A percentile compares a stretch with the other conserved stretches of the same genome.
Conservation (phyloP, 805 yeast genomes). For the Cyberlindnera japonica region DNA sequence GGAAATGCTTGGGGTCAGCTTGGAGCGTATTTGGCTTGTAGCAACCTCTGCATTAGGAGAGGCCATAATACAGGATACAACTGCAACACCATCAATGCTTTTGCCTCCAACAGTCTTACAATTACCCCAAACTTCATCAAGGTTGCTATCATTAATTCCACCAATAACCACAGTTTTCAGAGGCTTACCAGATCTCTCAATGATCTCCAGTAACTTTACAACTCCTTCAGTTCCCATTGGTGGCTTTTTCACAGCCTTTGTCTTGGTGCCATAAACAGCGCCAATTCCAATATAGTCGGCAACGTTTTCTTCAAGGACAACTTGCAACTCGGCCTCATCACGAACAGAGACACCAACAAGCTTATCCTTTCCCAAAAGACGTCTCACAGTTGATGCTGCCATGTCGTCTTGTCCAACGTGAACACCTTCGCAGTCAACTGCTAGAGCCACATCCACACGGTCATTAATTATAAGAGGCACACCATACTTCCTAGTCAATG, state of each 20-base stretch:
- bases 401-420: slow-evolving; percentile 94
- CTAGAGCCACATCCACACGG: slow-evolving; percentile 83
- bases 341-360: slow-evolving; percentile 79
- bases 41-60: slow-evolving; percentile 48
- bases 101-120: slow-evolving; percentile 45
- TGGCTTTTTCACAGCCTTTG: slow-evolving; percentile 53
- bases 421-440: slow-evolving; percentile 85
- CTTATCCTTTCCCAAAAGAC: slow-evolving; percentile 66
- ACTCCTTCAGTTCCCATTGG: slow-evolving; percentile 74
- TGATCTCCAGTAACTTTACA: slow-evolving; percentile 45
- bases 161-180: slow-evolving; percentile 76
- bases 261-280: slow-evolving; percentile 67
- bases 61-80: slow-evolving; percentile 85
- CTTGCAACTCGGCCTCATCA: slow-evolving; percentile 49
- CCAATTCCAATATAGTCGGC: slow-evolving; percentile 87
- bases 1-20: no score
- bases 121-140: slow-evolving; percentile 44
- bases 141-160: slow-evolving; percentile 65
- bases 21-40: slow-evolving; percentile 30
- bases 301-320: slow-evolving; percentile 40
- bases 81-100: slow-evolving; percentile 72
- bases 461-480: slow-evolving; percentile 86
- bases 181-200: slow-evolving; percentile 33
- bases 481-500: slow-evolving; percentile 51
- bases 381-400: slow-evolving; percentile 50